Percentiles rank a stretch among this genome's conserved stretches.
These are phyloP conservation scores for Solanum dulcamara DNA, from an alignment of 257 asterid genomes.

Conservation along the genomic window DNA sequence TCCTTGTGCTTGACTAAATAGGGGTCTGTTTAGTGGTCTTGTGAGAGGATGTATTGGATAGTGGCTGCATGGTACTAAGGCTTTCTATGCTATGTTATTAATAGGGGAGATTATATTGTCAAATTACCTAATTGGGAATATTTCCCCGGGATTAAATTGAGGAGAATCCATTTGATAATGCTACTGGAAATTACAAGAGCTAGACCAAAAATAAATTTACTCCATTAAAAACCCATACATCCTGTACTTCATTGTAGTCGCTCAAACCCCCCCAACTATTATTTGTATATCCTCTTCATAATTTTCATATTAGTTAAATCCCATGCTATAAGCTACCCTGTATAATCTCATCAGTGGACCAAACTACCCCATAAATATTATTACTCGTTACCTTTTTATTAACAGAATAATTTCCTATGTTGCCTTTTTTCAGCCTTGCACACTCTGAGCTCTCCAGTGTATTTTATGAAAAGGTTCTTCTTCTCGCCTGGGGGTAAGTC, in stretches of 20 bases:
- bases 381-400: not conserved
- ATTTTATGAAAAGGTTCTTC: slow-evolving; percentile 92
- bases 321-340: not conserved
- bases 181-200: not conserved
- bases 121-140: not conserved
- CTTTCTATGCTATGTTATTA: not conserved
- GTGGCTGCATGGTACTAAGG: not conserved
- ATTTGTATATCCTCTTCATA: not conserved
- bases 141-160: not conserved
- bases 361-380: not conserved
- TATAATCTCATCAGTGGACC: not conserved
- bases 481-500: slow-evolving; percentile 94
- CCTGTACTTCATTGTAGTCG: not conserved
- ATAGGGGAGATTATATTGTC: not conserved
- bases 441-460: slow-evolving; percentile 86
- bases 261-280: not conserved
- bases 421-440: slow-evolving; percentile 64
- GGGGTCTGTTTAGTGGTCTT: not conserved
- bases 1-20: not conserved
- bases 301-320: not conserved
- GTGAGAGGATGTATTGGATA: not conserved
- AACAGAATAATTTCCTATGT: slow-evolving; percentile 1
- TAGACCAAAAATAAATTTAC: not conserved
- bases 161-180: not conserved
- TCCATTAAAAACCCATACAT: not conserved